These are phyloP conservation scores for Ustilago esculenta DNA, from an alignment of 1,284 basidiomycete genomes.

Conservation along the genomic window DNA sequence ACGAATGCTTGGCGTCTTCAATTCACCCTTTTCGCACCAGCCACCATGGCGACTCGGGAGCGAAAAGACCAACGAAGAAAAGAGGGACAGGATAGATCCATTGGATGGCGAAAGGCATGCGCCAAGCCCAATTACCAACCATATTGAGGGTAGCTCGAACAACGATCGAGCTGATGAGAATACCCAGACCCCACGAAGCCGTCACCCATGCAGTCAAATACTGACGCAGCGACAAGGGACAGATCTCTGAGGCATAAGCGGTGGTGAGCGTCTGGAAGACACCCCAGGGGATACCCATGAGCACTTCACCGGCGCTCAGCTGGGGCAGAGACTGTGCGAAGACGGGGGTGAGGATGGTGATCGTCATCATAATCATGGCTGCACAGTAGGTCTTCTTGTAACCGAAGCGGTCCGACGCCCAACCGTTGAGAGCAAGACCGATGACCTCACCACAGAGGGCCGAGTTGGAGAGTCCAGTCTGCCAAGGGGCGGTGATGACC, in stretches of 20 bases:
- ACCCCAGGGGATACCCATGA: slow-evolving; percentile 69
- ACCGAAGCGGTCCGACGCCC: slow-evolving; percentile 29
- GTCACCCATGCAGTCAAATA: slow-evolving; percentile 70
- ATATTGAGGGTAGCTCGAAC: slow-evolving; percentile 65
- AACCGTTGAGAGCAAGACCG: slow-evolving; percentile 30
- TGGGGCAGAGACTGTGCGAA: slow-evolving; percentile 67
- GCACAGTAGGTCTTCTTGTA: slow-evolving; percentile 59
- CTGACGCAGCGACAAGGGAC: slow-evolving; percentile 69
- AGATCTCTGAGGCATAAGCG: slow-evolving; percentile 70
- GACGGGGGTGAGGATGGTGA: slow-evolving; percentile 65
- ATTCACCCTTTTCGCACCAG: slow-evolving; percentile 68
- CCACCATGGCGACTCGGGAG: slow-evolving; percentile 69
- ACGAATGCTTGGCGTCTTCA: slow-evolving; percentile 68
- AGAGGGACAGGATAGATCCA: slow-evolving; percentile 67
- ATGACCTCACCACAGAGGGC: slow-evolving; percentile 34
- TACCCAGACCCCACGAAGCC: slow-evolving; percentile 69
- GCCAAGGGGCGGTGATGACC: slow-evolving; percentile 69
- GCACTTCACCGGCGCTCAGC: slow-evolving; percentile 66
- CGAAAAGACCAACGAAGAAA: slow-evolving; percentile 60
- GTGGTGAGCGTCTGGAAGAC: slow-evolving; percentile 69
- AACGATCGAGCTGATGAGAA: slow-evolving; percentile 68
- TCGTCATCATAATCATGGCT: slow-evolving; percentile 61
- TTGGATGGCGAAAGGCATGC: slow-evolving; percentile 68
- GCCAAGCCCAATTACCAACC: slow-evolving; percentile 64
- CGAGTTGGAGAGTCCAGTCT: slow-evolving; percentile 64